These are phyloP conservation scores for Phascolomyces articulosus DNA, from an alignment of 371 early-diverging fungal species.

Conservation along the genomic window DNA sequence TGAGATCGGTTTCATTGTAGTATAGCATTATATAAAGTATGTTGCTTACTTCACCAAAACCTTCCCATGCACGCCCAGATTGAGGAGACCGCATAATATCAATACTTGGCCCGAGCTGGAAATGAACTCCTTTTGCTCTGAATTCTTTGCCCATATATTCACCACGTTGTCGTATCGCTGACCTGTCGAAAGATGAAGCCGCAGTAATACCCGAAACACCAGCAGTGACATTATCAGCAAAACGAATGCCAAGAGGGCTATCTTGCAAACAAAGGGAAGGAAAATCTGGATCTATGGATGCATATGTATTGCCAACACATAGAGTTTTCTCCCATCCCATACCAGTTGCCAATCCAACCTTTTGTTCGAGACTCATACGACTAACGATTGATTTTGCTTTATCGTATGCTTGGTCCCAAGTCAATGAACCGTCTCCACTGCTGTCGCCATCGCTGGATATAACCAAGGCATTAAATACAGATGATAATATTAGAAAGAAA, in stretches of 20 bases:
- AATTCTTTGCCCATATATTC: constrained; percentile 57
- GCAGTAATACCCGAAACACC: constrained; percentile 56
- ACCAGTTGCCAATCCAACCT: constrained; percentile 53
- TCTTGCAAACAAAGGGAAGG: constrained; percentile 63
- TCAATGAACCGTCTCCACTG: too few relatives aligned
- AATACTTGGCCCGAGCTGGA: constrained; percentile 52
- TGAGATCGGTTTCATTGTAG: too few relatives aligned
- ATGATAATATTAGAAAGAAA: too few relatives aligned
- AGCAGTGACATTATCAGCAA: constrained; percentile 41
- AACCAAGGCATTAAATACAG: too few relatives aligned
- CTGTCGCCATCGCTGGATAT: background rate
- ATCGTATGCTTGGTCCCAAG: constrained; percentile 44
- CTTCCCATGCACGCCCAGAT: constrained; percentile 64
- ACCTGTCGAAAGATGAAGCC: constrained; percentile 58
- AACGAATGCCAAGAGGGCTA: constrained; percentile 52
- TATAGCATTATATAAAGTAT: background rate
- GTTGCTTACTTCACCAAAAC: constrained; percentile 42
- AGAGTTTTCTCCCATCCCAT: constrained; percentile 43
- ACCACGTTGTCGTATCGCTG: constrained; percentile 50
- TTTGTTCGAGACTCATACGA: constrained; percentile 42
- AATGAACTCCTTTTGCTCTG: constrained; percentile 50
- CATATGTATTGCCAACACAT: constrained; percentile 56
- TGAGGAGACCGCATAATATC: constrained; percentile 51
- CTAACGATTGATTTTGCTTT: constrained; percentile 34
- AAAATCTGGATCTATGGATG: constrained; percentile 45